Evolutionary conservation across 805 yeast species (phyloP), one percentile per base, ranked within the genome.

Genomic region (Spencermartinsiella europaea): DNA sequence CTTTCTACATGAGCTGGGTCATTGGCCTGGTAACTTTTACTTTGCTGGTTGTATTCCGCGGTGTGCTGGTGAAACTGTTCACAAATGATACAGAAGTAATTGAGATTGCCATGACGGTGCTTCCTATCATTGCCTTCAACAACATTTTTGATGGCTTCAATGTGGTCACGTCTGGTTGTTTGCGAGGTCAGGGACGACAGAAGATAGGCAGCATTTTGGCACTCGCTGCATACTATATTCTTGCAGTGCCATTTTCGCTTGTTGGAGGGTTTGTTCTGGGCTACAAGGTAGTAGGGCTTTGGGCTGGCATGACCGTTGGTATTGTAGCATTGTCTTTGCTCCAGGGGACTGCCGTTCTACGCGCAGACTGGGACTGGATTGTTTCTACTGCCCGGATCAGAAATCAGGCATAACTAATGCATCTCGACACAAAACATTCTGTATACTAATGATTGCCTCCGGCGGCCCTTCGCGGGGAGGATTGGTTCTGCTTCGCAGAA

Each of bases 111-210:
- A 71, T 73, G 1, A 60, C 65, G 5, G 66, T 83, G 16, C 74
- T 84, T 57, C 89, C 91, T 1, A 68, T 80, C 39, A 75, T 85
- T 21, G 78, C 89, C 1, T 53, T 80, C 2, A 75, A 82, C 53
- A 88, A 83, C 53, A 63, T 85, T 1, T 74, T 77, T 47, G 95
- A 86, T 62, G 81, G 87, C 2, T 60, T 83, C 15, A 83, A 85
- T 14, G 77, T 83, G 38, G 80, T 84, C 15, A 80, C 87, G 2
- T 80, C 83, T 36, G 93, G 90, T 1, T 73, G 83, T 31, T 66
- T 86, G 48, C 68, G 95, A 49, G 89, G 90, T 1, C 82, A 83
- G 61, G 95, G 91, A 0, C 67, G 80, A 39, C 95, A 86, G 61
- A 75, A 73, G 41, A 71, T 83, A 39, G 95, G 95, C 2, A 87